These are phyloP conservation scores for Penicillium canescens DNA, from an alignment of 495 filamentous ascomycete genomes.

Conservation along the genomic window DNA sequence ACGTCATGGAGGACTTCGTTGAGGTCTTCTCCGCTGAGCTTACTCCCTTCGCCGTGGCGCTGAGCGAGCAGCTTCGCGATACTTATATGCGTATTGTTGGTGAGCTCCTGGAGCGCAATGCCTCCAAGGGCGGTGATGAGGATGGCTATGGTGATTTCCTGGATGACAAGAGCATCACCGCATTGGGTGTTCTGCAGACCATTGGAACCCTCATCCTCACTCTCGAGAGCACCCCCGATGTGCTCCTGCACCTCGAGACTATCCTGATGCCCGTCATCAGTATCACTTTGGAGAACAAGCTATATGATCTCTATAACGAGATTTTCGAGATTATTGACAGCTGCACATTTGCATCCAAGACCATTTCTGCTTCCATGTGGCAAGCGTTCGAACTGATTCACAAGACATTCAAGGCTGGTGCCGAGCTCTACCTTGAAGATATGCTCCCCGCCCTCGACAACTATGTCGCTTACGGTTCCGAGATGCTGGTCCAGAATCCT, in stretches of 20 bases:
- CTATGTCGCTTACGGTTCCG: constrained; percentile 86
- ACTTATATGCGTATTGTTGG: constrained; percentile 93
- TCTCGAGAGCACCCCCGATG: constrained; percentile 92
- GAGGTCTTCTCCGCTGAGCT: constrained; percentile 95
- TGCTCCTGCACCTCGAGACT: constrained; percentile 88
- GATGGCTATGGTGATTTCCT: constrained; percentile 84
- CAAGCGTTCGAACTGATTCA: constrained; percentile 95
- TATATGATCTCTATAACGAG: constrained; percentile 96
- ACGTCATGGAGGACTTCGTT: constrained; percentile 99
- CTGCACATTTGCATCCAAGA: constrained; percentile 97
- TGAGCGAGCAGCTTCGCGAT: constrained; percentile 94
- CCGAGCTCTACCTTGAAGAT: constrained; percentile 96
- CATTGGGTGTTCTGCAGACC: constrained; percentile 92
- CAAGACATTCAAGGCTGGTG: constrained; percentile 92
- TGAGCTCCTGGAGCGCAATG: constrained; percentile 83
- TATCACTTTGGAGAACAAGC: constrained; percentile 94
- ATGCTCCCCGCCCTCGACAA: constrained; percentile 98
- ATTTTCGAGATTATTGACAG: constrained; percentile 99
- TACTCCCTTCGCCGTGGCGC: constrained; percentile 95
- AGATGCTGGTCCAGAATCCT: constrained; percentile 77
- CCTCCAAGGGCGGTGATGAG: constrained; percentile 67
- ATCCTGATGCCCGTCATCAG: constrained; percentile 96
- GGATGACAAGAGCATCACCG: constrained; percentile 98
- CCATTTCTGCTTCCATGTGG: constrained; percentile 97
- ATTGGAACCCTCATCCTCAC: constrained; percentile 97